A percentile compares a stretch with the other conserved stretches of the same genome.
phyloP scores from a whole-genome alignment of 192 early-diverging fungal genomes.

The Backusella sp. region DNA sequence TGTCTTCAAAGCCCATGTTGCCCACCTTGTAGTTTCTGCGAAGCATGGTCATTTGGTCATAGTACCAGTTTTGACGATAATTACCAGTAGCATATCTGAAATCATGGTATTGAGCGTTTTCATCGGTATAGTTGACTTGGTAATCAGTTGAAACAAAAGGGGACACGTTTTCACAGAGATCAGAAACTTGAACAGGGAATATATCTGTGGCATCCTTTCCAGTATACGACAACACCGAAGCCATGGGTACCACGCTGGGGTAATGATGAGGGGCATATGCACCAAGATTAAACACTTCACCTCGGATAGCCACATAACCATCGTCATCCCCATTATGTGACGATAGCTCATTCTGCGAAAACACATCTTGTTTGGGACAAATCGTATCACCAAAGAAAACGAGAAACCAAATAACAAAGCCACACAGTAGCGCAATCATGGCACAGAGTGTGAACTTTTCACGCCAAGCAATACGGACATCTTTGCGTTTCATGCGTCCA shows the following conservation, averaged over 20 bases:
- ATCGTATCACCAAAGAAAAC: slow-evolving; percentile 68
- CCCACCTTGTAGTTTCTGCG: slow-evolving; percentile 64
- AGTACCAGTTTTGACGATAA: slow-evolving; percentile 66
- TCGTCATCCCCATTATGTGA: slow-evolving; percentile 38
- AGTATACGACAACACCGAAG: slow-evolving; percentile 53
- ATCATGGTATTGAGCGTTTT: slow-evolving; percentile 65
- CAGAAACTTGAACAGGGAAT: slow-evolving; percentile 74
- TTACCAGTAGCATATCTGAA: slow-evolving; percentile 64
- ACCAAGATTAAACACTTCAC: slow-evolving; percentile 78
- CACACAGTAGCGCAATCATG: slow-evolving; percentile 77
- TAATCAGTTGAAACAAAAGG: slow-evolving; percentile 45
- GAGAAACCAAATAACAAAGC: slow-evolving; percentile 82
- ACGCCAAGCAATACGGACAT: slow-evolving; percentile 91
- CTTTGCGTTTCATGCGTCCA: slow-evolving; percentile 77
- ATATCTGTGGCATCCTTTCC: slow-evolving; percentile 61
- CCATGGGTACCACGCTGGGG: slow-evolving; percentile 49
- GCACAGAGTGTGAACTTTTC: slow-evolving; percentile 93
- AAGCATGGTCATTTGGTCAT: slow-evolving; percentile 57
- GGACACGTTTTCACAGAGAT: slow-evolving; percentile 56
- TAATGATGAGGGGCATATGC: slow-evolving; percentile 55
- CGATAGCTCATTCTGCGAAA: slow-evolving; percentile 56
- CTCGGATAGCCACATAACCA: slow-evolving; percentile 69
- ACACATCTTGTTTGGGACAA: slow-evolving; percentile 75
- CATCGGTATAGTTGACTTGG: slow-evolving; percentile 42
- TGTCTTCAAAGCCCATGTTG: slow-evolving; percentile 58